Base-by-base conservation (phyloP, 768 basidiomycete species). In the Chalciporus sphaerocephalus region DNA sequence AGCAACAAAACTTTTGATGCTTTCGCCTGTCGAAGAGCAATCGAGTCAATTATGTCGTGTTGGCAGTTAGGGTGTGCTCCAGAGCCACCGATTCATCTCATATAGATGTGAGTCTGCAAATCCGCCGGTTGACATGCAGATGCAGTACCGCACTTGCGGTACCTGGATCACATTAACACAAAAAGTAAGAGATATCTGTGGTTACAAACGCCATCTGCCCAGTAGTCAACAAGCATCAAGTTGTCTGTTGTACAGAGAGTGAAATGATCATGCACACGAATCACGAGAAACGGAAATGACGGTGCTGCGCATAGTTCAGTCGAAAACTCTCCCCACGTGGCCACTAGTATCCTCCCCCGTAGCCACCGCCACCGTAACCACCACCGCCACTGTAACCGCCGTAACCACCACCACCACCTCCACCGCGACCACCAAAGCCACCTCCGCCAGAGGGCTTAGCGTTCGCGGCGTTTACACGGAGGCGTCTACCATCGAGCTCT, bases 401-500 rank as follows among this genome's bases (percentile, higher is more conserved):
- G 5, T 50, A 43, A 5, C 51, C 52, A 2, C 64, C 52, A 2
- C 52, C 40, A 1, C 53, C 38, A 5, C 53, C 48, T 7, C 52
- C 47, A 10, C 52, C 34, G 7, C 50, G 49, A 4, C 60, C 57
- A 7, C 61, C 40, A 28, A 44, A 34, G 10, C 55, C 62, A 2
- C 61, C 59, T 0, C 66, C 66, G 4, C 66, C 62, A 23, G 58
- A 44, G 34, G 65, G 53, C 46, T 44, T 58, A 23, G 61, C 51
- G 38, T 69, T 64, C 1, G 64, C 61, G 21, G 62, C 49, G 69
- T 78, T 79, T 48, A 80, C 78, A 52, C 70, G 74, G 65, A 80
- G 55, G 35, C 73, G 65, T 44, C 79, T 74, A 44, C 78, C 76
- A 56, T 80, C 79, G 11, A 80, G 64, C 0, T 78, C 76, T 52